Percentiles rank a stretch among this genome's conserved stretches.
Evolutionary conservation across 2,329 filamentous ascomycete genomes (phyloP).

Genomic region (Talaromyces pinophilus): DNA sequence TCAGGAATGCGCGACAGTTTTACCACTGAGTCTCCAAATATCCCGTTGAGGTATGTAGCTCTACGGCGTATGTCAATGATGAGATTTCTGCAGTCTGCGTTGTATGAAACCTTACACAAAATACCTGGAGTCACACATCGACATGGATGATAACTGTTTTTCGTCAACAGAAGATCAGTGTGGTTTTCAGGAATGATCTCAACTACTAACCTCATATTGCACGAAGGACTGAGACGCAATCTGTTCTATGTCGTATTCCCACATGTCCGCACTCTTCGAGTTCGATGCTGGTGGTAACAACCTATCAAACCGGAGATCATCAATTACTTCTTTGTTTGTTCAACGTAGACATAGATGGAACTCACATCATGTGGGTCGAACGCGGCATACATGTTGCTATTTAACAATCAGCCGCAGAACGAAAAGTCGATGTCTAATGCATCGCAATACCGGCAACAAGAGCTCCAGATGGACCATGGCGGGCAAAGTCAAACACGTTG

Average conservation of each 20-base stretch:
- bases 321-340: background rate
- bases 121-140: conserved; percentile 39
- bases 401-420: conserved; percentile 25
- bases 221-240: background rate
- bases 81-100: background rate
- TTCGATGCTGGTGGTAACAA: background rate
- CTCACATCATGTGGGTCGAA: background rate
- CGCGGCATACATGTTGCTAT: conserved; percentile 25
- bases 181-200: background rate
- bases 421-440: background rate
- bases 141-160: conserved; percentile 31
- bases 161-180: background rate
- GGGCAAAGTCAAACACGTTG: conserved; percentile 30
- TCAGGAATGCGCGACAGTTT: background rate
- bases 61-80: background rate
- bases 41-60: background rate
- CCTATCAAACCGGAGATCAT: background rate
- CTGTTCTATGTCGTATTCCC: background rate
- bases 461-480: conserved; percentile 39
- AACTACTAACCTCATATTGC: conserved; percentile 4
- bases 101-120: conserved; percentile 32
- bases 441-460: conserved; percentile 39
- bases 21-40: background rate
- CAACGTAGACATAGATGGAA: background rate
- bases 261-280: background rate